Evolutionary conservation across 2,329 filamentous ascomycete genomes (phyloP).

Genomic region (Pyrenochaeta sp.): DNA sequence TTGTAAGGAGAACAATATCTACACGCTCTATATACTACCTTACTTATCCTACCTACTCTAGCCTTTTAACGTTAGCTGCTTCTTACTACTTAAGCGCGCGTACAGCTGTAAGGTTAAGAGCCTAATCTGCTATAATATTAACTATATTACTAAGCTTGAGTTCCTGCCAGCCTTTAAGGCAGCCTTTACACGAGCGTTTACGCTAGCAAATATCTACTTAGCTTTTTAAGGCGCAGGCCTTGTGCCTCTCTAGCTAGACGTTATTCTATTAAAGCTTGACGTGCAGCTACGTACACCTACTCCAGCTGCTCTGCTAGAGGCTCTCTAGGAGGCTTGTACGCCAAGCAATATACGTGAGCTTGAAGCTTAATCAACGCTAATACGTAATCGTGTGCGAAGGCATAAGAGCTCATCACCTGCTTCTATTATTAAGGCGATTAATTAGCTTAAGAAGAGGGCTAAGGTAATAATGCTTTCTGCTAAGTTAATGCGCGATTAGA

Average conservation of each 20-base stretch:
- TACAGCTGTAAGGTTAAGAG: slow-evolving; percentile 1
- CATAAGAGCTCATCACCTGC: slow-evolving; percentile 12
- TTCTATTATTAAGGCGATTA: slow-evolving; percentile 11
- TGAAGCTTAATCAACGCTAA: slow-evolving; percentile 10
- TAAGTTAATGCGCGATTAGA: not conserved
- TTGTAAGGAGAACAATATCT: slow-evolving; percentile 28
- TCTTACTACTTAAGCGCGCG: slow-evolving; percentile 41
- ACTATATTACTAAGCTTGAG: slow-evolving; percentile 5
- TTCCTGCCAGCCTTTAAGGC: slow-evolving; percentile 26
- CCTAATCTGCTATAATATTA: slow-evolving; percentile 4
- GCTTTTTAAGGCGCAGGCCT: slow-evolving; percentile 40
- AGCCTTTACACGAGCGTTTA: slow-evolving; percentile 30
- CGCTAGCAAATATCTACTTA: slow-evolving; percentile 28
- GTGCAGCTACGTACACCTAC: slow-evolving; percentile 14
- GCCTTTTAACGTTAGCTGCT: slow-evolving; percentile 49
- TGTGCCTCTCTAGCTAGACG: slow-evolving; percentile 36
- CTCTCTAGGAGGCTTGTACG: slow-evolving; percentile 6
- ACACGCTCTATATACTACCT: slow-evolving; percentile 9
- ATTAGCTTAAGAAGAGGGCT: slow-evolving; percentile 6
- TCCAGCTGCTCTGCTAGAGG: not conserved
- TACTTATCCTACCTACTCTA: slow-evolving; percentile 48
- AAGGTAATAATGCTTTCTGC: slow-evolving; percentile 7
- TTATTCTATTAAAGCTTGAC: slow-evolving; percentile 40
- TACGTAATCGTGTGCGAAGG: slow-evolving; percentile 1
- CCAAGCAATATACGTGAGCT: slow-evolving; percentile 11